Evolutionary conservation across 257 asterid species (phyloP).

Genomic region (Mitragyna speciosa): DNA sequence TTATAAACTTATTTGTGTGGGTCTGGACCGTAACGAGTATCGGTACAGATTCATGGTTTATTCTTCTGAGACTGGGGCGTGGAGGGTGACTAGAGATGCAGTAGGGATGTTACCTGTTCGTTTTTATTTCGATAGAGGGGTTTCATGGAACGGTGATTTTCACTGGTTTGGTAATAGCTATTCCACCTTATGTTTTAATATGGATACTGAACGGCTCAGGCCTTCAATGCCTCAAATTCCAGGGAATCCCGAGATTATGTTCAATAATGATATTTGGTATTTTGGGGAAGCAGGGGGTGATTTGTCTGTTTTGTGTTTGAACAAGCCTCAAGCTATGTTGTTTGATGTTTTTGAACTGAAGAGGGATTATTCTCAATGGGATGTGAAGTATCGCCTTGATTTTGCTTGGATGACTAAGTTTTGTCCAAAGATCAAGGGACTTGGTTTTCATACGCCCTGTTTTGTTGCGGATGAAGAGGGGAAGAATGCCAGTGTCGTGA

Average conservation of each 20-base stretch:
- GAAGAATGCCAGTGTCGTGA: neutral
- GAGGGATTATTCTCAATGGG: neutral
- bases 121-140: neutral
- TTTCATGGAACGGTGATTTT: neutral
- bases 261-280: neutral
- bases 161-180: neutral
- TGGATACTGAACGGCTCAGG: neutral
- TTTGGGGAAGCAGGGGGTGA: neutral
- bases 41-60: neutral
- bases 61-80: neutral
- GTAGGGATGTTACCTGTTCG: neutral
- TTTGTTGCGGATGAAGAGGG: neutral
- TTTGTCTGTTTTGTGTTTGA: neutral
- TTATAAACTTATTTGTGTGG: neutral
- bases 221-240: neutral
- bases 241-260: too few relatives aligned
- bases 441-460: neutral
- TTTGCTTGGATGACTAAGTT: neutral
- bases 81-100: neutral
- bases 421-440: neutral
- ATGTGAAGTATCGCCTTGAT: neutral
- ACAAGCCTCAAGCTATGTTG: neutral
- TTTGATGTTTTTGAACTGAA: neutral
- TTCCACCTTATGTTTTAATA: neutral
- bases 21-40: neutral